Evolutionary conservation across 208 protist species (phyloP).

Genomic region (Entamoeba invadens): DNA sequence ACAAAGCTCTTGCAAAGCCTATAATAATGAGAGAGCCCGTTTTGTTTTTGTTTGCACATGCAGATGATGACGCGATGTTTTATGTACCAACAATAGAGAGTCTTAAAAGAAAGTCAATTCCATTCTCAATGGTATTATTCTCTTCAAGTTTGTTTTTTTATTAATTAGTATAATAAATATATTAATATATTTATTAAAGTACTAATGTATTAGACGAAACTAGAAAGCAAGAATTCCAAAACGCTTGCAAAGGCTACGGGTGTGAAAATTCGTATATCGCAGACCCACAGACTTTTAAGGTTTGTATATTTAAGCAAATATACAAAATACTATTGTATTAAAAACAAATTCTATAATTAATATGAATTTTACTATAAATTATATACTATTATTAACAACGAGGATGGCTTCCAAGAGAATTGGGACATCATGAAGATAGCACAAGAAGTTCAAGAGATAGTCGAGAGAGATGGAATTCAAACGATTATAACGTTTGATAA

Average conservation of each 20-base stretch:
- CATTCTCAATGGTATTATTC: not conserved
- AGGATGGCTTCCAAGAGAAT: not conserved
- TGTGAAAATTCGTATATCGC: not conserved
- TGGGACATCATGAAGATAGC: not conserved
- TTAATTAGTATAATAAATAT: no score
- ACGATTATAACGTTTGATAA: not conserved
- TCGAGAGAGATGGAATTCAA: not conserved
- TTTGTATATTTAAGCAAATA: no score
- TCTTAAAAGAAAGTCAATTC: not conserved
- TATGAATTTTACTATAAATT: no score
- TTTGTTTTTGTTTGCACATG: not conserved
- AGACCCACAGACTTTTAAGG: no score
- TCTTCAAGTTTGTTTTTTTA: no score
- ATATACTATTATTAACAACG: no score
- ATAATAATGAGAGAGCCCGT: not conserved
- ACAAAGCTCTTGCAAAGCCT: not conserved
- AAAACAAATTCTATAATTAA: no score
- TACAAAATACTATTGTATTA: no score
- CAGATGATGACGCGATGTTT: not conserved
- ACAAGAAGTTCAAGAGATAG: not conserved
- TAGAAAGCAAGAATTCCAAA: not conserved
- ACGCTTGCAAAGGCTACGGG: not conserved
- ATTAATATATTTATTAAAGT: no score
- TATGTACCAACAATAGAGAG: not conserved
- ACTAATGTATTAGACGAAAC: no score